Evolutionary conservation across 2,329 filamentous ascomycete species (phyloP).

Genomic region (Leptographium lundbergii): DNA sequence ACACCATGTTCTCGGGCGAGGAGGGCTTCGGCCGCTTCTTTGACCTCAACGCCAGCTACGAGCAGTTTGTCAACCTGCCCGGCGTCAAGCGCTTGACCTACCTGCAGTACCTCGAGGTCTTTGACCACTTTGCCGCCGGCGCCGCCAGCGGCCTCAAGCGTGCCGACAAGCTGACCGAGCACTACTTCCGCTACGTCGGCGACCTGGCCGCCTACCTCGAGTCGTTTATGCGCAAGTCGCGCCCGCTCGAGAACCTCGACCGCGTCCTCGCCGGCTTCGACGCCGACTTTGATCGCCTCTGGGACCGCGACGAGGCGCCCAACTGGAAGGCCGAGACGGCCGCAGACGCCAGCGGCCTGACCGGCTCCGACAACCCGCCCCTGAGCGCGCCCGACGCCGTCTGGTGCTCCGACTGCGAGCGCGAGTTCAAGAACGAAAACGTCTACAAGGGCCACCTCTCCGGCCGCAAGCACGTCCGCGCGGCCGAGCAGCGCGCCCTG

Average conservation of each 20-base stretch:
- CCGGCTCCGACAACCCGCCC: neutral
- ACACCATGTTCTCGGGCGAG: slow-evolving; percentile 90
- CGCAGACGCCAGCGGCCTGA: slow-evolving; percentile 1
- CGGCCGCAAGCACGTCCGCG: slow-evolving; percentile 87
- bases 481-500: slow-evolving; percentile 52
- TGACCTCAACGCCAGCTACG: slow-evolving; percentile 73
- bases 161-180: slow-evolving; percentile 76
- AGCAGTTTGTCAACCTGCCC: slow-evolving; percentile 80
- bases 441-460: slow-evolving; percentile 82
- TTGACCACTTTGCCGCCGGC: slow-evolving; percentile 73
- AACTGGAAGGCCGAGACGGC: slow-evolving; percentile 58
- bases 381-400: slow-evolving; percentile 46
- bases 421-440: slow-evolving; percentile 90
- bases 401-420: slow-evolving; percentile 87
- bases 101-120: slow-evolving; percentile 81
- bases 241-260: slow-evolving; percentile 75
- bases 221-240: slow-evolving; percentile 70
- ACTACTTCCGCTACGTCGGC: slow-evolving; percentile 82
- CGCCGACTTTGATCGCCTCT: slow-evolving; percentile 69
- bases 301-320: slow-evolving; percentile 66
- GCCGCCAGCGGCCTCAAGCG: slow-evolving; percentile 58
- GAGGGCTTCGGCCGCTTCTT: slow-evolving; percentile 89
- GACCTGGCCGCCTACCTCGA: slow-evolving; percentile 75
- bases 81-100: slow-evolving; percentile 78
- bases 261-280: slow-evolving; percentile 67